A percentile compares a stretch with the other conserved stretches of the same genome.
These are phyloP conservation scores for Trichothecium roseum DNA, from an alignment of 2,329 filamentous ascomycete genomes.

Conservation along the genomic window DNA sequence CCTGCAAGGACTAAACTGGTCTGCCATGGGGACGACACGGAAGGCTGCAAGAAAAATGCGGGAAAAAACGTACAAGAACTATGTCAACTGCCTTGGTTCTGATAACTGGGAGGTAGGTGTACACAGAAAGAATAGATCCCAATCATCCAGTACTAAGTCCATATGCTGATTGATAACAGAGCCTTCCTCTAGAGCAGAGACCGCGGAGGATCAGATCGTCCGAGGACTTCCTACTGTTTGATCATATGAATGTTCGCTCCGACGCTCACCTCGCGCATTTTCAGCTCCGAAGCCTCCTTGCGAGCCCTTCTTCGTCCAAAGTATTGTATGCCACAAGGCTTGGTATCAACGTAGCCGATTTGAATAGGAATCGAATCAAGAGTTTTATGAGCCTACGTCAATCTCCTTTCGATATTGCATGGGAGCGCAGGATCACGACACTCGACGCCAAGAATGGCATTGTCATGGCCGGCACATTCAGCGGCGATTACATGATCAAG, in stretches of 20 bases:
- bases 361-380: slow-evolving; percentile 33
- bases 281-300: slow-evolving; percentile 53
- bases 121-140: slow-evolving; percentile 1
- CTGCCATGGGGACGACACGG: slow-evolving; percentile 38
- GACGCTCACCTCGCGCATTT: slow-evolving; percentile 52
- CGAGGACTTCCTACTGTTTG: slow-evolving; percentile 48
- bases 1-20: slow-evolving; percentile 51
- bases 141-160: slow-evolving; percentile 4
- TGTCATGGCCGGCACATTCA: slow-evolving; percentile 50
- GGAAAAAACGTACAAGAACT: slow-evolving; percentile 42
- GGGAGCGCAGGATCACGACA: slow-evolving; percentile 35
- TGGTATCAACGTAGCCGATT: slow-evolving; percentile 42
- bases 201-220: slow-evolving; percentile 19
- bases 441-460: slow-evolving; percentile 41
- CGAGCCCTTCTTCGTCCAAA: slow-evolving; percentile 42
- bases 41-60: slow-evolving; percentile 36
- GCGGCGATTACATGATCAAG: slow-evolving; percentile 43
- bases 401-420: slow-evolving; percentile 12
- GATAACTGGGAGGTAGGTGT: slow-evolving; percentile 37
- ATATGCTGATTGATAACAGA: slow-evolving; percentile 9
- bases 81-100: slow-evolving; percentile 39
- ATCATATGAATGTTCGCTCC: slow-evolving; percentile 42
- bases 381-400: slow-evolving; percentile 32
- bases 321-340: slow-evolving; percentile 45
- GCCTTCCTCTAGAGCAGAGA: neutral